These are phyloP conservation scores for Baorangia bicolor DNA, from an alignment of 768 basidiomycete genomes.

Conservation along the genomic window DNA sequence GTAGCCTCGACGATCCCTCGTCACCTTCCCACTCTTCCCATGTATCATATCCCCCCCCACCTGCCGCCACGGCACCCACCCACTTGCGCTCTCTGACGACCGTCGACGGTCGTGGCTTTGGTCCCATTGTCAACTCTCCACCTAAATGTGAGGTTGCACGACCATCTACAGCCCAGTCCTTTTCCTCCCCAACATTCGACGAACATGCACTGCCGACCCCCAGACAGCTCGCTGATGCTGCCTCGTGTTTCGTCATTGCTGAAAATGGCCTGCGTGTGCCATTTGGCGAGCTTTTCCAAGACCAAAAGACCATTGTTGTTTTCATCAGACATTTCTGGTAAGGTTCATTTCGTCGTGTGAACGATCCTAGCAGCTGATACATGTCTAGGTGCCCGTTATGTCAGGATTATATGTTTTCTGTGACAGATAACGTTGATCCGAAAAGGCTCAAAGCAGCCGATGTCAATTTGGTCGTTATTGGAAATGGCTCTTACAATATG, in stretches of 20 bases:
- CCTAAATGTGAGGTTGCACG: slow-evolving; percentile 12
- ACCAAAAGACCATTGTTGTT: slow-evolving; percentile 64
- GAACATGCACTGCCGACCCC: slow-evolving; percentile 53
- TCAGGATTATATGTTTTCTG: slow-evolving; percentile 83
- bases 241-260: slow-evolving; percentile 60
- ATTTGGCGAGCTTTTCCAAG: slow-evolving; percentile 67
- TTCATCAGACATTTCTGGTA: slow-evolving; percentile 89
- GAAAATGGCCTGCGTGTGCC: slow-evolving; percentile 63
- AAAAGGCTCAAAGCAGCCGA: slow-evolving; percentile 47
- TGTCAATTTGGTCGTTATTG: slow-evolving; percentile 69
- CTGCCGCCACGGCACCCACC: slow-evolving; percentile 2
- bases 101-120: slow-evolving; percentile 13
- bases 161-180: slow-evolving; percentile 15
- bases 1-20: slow-evolving; percentile 3
- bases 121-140: background rate
- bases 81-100: slow-evolving; percentile 27
- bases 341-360: slow-evolving; percentile 10
- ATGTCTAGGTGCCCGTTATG: slow-evolving; percentile 68
- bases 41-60: slow-evolving; percentile 9
- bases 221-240: slow-evolving; percentile 59
- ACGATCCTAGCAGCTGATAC: background rate
- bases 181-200: slow-evolving; percentile 27
- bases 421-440: slow-evolving; percentile 48
- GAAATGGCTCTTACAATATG: slow-evolving; percentile 76
- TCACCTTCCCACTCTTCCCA: slow-evolving; percentile 17